phyloP scores from a whole-genome alignment of 306 rosid species.

The Neltuma alba region DNA sequence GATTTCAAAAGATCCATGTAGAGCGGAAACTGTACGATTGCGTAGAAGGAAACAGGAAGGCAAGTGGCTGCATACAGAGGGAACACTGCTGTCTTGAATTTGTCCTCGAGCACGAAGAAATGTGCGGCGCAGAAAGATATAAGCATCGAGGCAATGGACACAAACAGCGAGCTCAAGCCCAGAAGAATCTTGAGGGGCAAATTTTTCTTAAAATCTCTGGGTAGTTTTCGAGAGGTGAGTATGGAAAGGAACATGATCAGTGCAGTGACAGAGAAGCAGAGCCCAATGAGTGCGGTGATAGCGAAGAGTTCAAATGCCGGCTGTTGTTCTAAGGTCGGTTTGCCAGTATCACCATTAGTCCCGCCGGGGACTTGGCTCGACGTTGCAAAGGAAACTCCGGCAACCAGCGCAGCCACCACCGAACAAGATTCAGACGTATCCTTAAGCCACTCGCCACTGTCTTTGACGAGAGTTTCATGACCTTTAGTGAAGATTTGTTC shows the following conservation, averaged over 20 bases:
- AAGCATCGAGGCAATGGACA: conserved; percentile 53
- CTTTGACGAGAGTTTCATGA: not conserved
- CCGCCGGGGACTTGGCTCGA: conserved; percentile 35
- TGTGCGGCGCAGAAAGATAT: conserved; percentile 54
- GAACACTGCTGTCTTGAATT: conserved; percentile 28
- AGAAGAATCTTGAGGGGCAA: conserved; percentile 50
- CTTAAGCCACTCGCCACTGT: conserved; percentile 6
- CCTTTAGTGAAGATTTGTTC: not conserved
- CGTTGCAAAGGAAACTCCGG: conserved; percentile 24
- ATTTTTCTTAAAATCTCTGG: conserved; percentile 39
- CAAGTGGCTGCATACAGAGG: conserved; percentile 45
- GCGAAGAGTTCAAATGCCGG: conserved; percentile 48
- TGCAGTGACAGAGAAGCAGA: conserved; percentile 54
- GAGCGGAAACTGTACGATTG: conserved; percentile 47
- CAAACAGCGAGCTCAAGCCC: conserved; percentile 51
- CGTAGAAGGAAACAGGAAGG: conserved; percentile 49
- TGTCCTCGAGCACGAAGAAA: conserved; percentile 44
- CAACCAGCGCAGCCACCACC: conserved; percentile 25
- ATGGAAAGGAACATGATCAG: conserved; percentile 62
- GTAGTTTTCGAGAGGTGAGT: conserved; percentile 47
- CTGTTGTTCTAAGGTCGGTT: conserved; percentile 34
- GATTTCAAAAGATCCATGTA: conserved; percentile 54
- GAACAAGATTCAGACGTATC: conserved; percentile 29
- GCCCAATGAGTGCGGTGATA: conserved; percentile 43
- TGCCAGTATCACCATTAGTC: not conserved